These are phyloP conservation scores for Dipodascus geniculatus DNA, from an alignment of 805 yeast genomes.

Conservation along the genomic window DNA sequence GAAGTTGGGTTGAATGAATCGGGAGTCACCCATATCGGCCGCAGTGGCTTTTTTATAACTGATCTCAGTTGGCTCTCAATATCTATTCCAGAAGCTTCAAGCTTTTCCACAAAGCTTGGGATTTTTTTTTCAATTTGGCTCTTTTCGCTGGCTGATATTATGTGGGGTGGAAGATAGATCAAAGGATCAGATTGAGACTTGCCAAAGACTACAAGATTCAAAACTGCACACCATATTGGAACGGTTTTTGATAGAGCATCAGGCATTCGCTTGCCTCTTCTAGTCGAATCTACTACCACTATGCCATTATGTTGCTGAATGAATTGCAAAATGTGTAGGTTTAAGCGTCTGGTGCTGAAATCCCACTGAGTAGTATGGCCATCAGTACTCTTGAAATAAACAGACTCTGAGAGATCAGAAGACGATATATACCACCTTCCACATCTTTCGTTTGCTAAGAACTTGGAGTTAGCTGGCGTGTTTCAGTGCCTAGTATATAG, in stretches of 20 bases:
- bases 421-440: constrained; percentile 76
- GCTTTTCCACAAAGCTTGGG: constrained; percentile 37
- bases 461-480: constrained; percentile 27
- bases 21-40: constrained; percentile 66
- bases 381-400: constrained; percentile 84
- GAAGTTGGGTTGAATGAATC: constrained; percentile 30
- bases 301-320: constrained; percentile 33
- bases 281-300: constrained; percentile 64
- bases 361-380: constrained; percentile 80
- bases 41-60: constrained; percentile 37
- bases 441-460: constrained; percentile 69
- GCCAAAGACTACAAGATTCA: constrained; percentile 44
- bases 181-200: constrained; percentile 16
- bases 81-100: constrained; percentile 31
- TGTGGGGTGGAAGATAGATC: constrained; percentile 37
- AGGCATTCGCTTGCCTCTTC: constrained; percentile 76
- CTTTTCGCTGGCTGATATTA: constrained; percentile 48
- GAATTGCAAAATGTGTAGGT: constrained; percentile 53
- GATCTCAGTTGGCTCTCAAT: constrained; percentile 23
- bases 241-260: constrained; percentile 80
- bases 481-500: constrained; percentile 4
- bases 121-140: constrained; percentile 37
- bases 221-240: constrained; percentile 84
- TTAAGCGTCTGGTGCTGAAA: constrained; percentile 61
- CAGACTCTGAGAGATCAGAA: constrained; percentile 29